These are phyloP conservation scores for Apiotrichum gamsii DNA, from an alignment of 1,284 basidiomycete genomes.

Conservation along the genomic window DNA sequence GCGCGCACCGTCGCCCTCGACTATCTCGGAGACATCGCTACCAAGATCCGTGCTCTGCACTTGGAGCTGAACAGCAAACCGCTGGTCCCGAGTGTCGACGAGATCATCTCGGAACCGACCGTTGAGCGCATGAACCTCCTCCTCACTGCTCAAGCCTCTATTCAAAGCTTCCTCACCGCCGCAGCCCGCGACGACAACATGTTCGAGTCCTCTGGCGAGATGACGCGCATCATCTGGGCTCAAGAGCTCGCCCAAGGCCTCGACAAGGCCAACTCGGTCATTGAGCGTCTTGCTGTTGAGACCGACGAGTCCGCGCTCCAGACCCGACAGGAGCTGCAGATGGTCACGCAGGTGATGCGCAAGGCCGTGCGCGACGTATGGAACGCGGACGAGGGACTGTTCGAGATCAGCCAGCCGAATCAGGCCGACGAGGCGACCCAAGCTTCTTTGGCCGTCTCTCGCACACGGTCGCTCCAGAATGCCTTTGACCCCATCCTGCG, in stretches of 20 bases:
- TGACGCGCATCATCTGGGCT: conserved; percentile 32
- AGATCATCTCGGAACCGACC: conserved; percentile 57
- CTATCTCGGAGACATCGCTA: conserved; percentile 85
- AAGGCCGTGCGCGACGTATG: conserved; percentile 25
- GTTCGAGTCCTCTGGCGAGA: conserved; percentile 30
- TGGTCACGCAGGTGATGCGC: conserved; percentile 20
- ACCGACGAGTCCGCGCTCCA: conserved; percentile 17
- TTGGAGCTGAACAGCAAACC: conserved; percentile 16
- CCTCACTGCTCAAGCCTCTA: conserved; percentile 48
- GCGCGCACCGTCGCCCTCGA: conserved; percentile 83
- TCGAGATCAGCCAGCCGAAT: conserved; percentile 35
- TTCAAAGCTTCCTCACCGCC: conserved; percentile 47
- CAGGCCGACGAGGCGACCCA: conserved; percentile 22
- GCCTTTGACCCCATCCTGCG: conserved; percentile 75
- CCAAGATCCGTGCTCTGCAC: conserved; percentile 59
- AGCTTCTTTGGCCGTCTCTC: conserved; percentile 64
- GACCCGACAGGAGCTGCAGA: conserved; percentile 21
- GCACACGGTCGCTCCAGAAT: conserved; percentile 62
- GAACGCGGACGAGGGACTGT: conserved; percentile 29
- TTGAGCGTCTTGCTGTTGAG: conserved; percentile 30
- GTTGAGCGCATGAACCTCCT: conserved; percentile 56
- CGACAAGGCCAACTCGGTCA: conserved; percentile 21
- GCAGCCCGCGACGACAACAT: conserved; percentile 33
- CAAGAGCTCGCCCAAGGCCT: conserved; percentile 33
- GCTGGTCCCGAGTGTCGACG: conserved; percentile 57